Percentiles rank a stretch among this genome's conserved stretches.
These are phyloP conservation scores for Cyclocybe cylindracea DNA, from an alignment of 768 basidiomycete species.

Conservation along the genomic window DNA sequence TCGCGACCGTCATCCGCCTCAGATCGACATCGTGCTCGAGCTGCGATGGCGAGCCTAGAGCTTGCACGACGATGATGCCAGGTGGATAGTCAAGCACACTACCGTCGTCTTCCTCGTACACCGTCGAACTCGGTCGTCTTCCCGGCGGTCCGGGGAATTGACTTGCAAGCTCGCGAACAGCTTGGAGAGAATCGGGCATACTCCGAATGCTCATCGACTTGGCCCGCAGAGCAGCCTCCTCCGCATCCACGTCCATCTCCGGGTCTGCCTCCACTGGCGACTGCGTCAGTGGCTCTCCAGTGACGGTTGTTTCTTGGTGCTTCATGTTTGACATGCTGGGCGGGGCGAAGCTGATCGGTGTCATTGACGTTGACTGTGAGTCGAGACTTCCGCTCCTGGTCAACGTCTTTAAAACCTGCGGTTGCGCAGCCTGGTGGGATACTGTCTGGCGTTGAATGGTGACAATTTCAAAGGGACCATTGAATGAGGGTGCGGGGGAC, in stretches of 20 bases:
- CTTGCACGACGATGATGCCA: slow-evolving; percentile 9
- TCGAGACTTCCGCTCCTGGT: background rate
- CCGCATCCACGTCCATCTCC: background rate
- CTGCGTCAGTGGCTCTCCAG: no score
- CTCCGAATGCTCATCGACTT: slow-evolving; percentile 30
- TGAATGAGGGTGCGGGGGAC: slow-evolving; percentile 11
- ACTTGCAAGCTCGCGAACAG: slow-evolving; percentile 50
- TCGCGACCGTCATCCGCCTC: background rate
- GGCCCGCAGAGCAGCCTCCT: slow-evolving; percentile 4
- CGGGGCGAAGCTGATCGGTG: background rate
- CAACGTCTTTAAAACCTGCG: slow-evolving; percentile 18
- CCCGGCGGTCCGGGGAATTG: slow-evolving; percentile 57
- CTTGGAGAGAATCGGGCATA: slow-evolving; percentile 41
- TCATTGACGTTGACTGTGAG: background rate
- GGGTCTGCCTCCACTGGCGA: background rate
- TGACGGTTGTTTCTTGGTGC: no score
- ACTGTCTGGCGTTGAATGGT: slow-evolving; percentile 24
- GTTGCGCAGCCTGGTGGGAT: slow-evolving; percentile 21
- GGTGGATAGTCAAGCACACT: slow-evolving; percentile 11
- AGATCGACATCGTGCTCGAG: background rate
- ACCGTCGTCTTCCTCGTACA: slow-evolving; percentile 13
- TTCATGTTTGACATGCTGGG: no score
- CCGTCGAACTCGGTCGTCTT: background rate
- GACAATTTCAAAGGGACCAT: slow-evolving; percentile 25
- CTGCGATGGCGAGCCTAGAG: slow-evolving; percentile 18